Conservation (phyloP, 2,329 filamentous ascomycete genomes). For the Leptodontidium sp. region DNA sequence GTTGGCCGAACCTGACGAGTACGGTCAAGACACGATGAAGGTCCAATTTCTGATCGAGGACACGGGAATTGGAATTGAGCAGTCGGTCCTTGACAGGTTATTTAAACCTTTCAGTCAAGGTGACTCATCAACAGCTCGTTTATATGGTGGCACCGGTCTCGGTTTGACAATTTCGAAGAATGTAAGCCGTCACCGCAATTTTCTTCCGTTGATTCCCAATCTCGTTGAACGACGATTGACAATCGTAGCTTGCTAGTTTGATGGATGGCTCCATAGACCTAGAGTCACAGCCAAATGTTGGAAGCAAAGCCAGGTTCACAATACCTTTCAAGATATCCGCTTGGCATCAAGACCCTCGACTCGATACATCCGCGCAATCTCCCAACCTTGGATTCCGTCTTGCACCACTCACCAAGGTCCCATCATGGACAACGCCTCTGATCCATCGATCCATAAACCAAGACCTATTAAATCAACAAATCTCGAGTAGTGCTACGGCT, state of each 20-base stretch:
- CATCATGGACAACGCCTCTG: conserved; percentile 26
- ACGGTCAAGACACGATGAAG: conserved; percentile 55
- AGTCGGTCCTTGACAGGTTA: conserved; percentile 74
- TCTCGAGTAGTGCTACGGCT: conserved; percentile 27
- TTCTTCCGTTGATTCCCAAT: neutral
- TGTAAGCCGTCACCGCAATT: conserved; percentile 20
- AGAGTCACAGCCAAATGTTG: conserved; percentile 28
- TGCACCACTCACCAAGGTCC: conserved; percentile 6
- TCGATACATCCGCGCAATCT: conserved; percentile 8
- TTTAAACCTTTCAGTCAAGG: conserved; percentile 86
- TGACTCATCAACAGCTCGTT: conserved; percentile 77
- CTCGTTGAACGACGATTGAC: neutral
- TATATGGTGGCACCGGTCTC: conserved; percentile 80
- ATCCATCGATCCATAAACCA: conserved; percentile 24
- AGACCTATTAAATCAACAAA: conserved; percentile 35
- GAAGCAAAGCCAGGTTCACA: conserved; percentile 39
- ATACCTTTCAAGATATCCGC: conserved; percentile 38
- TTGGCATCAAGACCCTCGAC: conserved; percentile 10
- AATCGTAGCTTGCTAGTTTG: conserved; percentile 36
- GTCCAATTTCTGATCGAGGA: conserved; percentile 75
- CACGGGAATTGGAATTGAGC: conserved; percentile 76
- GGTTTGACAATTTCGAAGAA: conserved; percentile 75
- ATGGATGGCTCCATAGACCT: conserved; percentile 39
- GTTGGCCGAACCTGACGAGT: neutral
- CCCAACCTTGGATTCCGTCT: conserved; percentile 25